phyloP scores from a whole-genome alignment of 176 grass and related monocot species.

The Oropetium thomaeum region DNA sequence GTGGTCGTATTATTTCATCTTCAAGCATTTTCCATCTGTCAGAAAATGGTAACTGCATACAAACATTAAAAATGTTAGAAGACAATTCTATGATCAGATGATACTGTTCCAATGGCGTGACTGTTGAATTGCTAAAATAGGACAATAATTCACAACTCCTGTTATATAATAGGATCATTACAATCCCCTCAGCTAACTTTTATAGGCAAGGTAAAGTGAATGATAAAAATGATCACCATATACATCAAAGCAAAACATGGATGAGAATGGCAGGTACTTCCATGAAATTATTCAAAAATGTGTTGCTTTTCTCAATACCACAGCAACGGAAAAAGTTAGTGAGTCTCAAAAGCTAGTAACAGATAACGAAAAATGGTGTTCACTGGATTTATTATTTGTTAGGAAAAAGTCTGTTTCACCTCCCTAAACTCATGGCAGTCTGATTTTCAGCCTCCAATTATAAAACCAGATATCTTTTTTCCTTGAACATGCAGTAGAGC shows the following conservation, averaged over 20 bases:
- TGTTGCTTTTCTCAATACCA: not conserved
- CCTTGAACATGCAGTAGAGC: not conserved
- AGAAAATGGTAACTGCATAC: constrained; percentile 80
- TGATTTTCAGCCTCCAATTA: no score
- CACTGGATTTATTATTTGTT: no score
- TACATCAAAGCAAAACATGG: constrained; percentile 3
- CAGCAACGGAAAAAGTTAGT: not conserved
- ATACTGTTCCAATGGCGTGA: no score
- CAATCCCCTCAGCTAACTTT: not conserved
- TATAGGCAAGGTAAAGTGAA: not conserved
- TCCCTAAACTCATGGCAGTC: no score
- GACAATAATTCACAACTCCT: not conserved
- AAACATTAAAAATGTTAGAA: constrained; percentile 23
- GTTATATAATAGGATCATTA: not conserved
- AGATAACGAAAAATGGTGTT: not conserved
- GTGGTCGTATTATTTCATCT: constrained; percentile 86
- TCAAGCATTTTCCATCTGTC: constrained; percentile 96
- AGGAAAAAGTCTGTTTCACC: no score
- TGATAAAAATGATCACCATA: not conserved
- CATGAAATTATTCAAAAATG: constrained; percentile 9
- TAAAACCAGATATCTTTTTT: no score
- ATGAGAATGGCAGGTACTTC: not conserved
- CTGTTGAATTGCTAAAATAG: no score
- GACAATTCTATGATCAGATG: not conserved
- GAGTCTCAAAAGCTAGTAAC: not conserved